Base-by-base conservation (phyloP, 2,329 filamentous ascomycete species). In the Colletotrichum falcatum region DNA sequence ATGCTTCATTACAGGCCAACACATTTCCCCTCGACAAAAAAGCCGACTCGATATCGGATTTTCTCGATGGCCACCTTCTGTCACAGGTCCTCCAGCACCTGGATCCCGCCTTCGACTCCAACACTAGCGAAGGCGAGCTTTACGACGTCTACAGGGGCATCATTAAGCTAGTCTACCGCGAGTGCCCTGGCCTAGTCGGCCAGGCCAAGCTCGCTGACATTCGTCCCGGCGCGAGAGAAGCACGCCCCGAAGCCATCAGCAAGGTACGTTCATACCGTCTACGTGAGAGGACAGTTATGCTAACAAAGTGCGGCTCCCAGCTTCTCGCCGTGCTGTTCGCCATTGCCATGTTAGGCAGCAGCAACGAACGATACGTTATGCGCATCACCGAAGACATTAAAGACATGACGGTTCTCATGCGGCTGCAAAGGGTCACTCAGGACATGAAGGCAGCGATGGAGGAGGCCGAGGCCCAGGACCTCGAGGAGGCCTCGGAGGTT, bases 301-400 rank as follows among this genome's bases (percentile, higher is more conserved):
- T 73, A 77, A 81, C 65, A 16, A 18, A 4, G 28, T 42, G 51
- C 73, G 80, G 80, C 55, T 80, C 83, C 66, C 82, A 91, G 83
- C 82, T 92, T 61, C 82, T 92, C 51, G 88, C 89, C 69, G 83
- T 92, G 65, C 85, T 92, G 77, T 83, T 92, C 28, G 86, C 79
- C 18, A 81, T 90, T n/a, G 88, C 88, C 33, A 86, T 90, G 72
- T 85, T 87, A 76, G 89, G 89, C 16, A 85, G 88, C 33, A 86
- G 88, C 64, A 85, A 85, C 66, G 83, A 83, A 42, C 81, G 81
- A 75, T 90, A 89, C 76, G 84, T 91, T 54, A 78, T 78, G 9
- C 78, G 79, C 28, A 83, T 88, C 35, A 72, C 70, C 54, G 62
- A 48, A n/a, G 72, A 72, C 35, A 71, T 73, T 33, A 65, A 66